Evolutionary conservation across 164 flowering plant species (phyloP).

Genomic region (Platanus orientalis): DNA sequence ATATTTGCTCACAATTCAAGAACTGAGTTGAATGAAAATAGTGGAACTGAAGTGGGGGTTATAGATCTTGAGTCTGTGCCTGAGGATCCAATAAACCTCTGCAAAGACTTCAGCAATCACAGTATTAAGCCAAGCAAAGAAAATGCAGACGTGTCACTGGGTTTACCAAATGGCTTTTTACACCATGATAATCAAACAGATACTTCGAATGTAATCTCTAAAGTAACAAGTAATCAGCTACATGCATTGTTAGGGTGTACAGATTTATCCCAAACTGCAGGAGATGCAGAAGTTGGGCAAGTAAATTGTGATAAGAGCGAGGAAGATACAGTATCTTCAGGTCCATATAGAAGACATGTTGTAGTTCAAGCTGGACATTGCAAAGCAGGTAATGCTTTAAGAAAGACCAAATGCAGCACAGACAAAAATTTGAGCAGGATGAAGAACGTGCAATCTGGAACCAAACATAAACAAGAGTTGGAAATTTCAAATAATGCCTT

Average conservation of each 20-base stretch:
- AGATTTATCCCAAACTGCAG: conserved; percentile 6
- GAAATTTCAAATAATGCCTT: conserved; percentile 7
- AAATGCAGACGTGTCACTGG: background rate
- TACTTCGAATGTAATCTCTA: background rate
- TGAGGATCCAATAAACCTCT: conserved; percentile 2
- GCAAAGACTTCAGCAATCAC: conserved; percentile 5
- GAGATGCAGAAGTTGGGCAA: conserved; percentile 7
- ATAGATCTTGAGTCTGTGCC: conserved; percentile 22
- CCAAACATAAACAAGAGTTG: conserved; percentile 2
- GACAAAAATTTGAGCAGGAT: conserved; percentile 18
- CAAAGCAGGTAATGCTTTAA: conserved; percentile 14
- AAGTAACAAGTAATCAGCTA: background rate
- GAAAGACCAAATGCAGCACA: conserved; percentile 11
- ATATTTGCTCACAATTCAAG: conserved; percentile 1
- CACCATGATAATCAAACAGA: background rate
- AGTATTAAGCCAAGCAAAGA: background rate
- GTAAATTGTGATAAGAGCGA: conserved; percentile 21
- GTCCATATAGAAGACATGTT: conserved; percentile 13
- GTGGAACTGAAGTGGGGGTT: conserved; percentile 3
- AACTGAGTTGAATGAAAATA: background rate
- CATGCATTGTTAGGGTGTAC: background rate
- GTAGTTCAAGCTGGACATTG: conserved; percentile 13
- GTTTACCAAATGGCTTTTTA: conserved; percentile 3
- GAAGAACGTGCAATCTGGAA: conserved; percentile 15
- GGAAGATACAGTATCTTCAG: conserved; percentile 21